Percentiles rank a stretch among this genome's conserved stretches.
Evolutionary conservation across 495 filamentous ascomycete genomes (phyloP).

Genomic region (Talaromyces borbonicus): DNA sequence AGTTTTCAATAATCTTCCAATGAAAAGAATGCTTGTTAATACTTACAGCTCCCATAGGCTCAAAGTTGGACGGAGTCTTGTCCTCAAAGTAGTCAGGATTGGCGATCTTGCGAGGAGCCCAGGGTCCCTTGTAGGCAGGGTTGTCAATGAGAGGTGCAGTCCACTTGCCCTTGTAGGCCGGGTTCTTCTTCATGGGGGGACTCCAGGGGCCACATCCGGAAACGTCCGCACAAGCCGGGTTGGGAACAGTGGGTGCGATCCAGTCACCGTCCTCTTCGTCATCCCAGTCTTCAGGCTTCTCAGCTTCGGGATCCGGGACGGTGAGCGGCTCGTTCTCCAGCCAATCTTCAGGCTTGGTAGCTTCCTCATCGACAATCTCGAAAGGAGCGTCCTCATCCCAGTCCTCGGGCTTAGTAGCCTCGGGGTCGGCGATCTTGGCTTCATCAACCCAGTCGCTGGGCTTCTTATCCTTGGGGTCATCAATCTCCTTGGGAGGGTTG

Average conservation of each 20-base stretch:
- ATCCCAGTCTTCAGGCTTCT: slow-evolving; percentile 99
- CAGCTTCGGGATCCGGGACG: slow-evolving; percentile 89
- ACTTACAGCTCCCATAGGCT: slow-evolving; percentile 94
- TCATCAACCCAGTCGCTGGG: slow-evolving; percentile 94
- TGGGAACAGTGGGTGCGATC: slow-evolving; percentile 84
- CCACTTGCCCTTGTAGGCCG: slow-evolving; percentile 99
- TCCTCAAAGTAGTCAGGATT: slow-evolving; percentile 98
- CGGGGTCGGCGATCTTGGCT: slow-evolving; percentile 79
- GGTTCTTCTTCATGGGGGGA: slow-evolving; percentile 89
- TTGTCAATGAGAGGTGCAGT: slow-evolving; percentile 89
- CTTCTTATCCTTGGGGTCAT: slow-evolving; percentile 92
- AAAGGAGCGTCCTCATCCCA: slow-evolving; percentile 99
- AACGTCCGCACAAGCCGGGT: slow-evolving; percentile 89
- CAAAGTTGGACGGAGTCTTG: slow-evolving; percentile 91
- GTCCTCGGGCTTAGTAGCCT: slow-evolving; percentile 91
- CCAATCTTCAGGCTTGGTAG: slow-evolving; percentile 90
- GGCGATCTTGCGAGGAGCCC: slow-evolving; percentile 90
- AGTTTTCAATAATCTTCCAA: slow-evolving; percentile 6
- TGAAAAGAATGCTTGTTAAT: neutral
- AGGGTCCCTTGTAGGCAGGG: slow-evolving; percentile 94
- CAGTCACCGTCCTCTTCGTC: slow-evolving; percentile 99
- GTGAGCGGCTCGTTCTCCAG: slow-evolving; percentile 80
- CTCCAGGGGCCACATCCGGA: slow-evolving; percentile 94
- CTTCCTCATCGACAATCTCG: slow-evolving; percentile 90
- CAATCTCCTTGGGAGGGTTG: slow-evolving; percentile 94